Evolutionary conservation across 2,329 filamentous ascomycete species (phyloP).

Genomic region (Xylariaceae sp.): DNA sequence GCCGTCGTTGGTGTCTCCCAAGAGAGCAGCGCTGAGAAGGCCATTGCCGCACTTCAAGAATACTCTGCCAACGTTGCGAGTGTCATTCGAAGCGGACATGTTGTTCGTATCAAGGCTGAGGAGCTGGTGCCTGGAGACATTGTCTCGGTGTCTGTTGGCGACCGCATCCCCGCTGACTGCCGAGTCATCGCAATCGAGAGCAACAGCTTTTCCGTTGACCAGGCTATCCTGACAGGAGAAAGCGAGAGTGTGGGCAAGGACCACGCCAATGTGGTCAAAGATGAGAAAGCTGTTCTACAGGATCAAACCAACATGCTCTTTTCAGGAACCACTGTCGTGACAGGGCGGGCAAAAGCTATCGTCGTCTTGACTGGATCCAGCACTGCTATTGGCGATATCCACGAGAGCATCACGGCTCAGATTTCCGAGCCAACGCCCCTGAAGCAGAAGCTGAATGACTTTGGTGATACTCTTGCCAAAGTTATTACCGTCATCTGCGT

Average conservation of each 20-base stretch:
- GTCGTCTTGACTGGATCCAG: conserved; percentile 85
- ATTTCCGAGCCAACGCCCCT: conserved; percentile 96
- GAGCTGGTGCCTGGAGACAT: conserved; percentile 94
- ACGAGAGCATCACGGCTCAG: conserved; percentile 96
- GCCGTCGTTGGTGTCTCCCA: conserved; percentile 96
- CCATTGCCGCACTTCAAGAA: conserved; percentile 95
- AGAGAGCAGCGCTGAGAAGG: conserved; percentile 97
- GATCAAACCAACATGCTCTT: conserved; percentile 98
- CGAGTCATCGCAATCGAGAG: conserved; percentile 84
- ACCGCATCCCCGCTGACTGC: conserved; percentile 93
- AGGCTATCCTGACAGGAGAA: conserved; percentile 95
- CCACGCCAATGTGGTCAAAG: conserved; percentile 59
- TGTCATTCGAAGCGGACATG: conserved; percentile 77
- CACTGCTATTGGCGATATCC: conserved; percentile 97
- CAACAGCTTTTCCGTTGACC: conserved; percentile 95
- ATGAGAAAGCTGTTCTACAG: conserved; percentile 87
- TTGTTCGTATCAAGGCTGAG: conserved; percentile 87
- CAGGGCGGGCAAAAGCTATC: conserved; percentile 84
- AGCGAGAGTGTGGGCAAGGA: conserved; percentile 96
- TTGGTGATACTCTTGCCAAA: conserved; percentile 92
- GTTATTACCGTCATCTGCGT: conserved; percentile 97
- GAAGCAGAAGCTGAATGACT: conserved; percentile 98
- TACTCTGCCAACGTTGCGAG: conserved; percentile 98
- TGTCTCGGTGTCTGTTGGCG: conserved; percentile 80
- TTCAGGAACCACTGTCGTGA: conserved; percentile 95